Base-by-base conservation (phyloP, 345 rosid genomes). In the Eucalyptus shirleyi region DNA sequence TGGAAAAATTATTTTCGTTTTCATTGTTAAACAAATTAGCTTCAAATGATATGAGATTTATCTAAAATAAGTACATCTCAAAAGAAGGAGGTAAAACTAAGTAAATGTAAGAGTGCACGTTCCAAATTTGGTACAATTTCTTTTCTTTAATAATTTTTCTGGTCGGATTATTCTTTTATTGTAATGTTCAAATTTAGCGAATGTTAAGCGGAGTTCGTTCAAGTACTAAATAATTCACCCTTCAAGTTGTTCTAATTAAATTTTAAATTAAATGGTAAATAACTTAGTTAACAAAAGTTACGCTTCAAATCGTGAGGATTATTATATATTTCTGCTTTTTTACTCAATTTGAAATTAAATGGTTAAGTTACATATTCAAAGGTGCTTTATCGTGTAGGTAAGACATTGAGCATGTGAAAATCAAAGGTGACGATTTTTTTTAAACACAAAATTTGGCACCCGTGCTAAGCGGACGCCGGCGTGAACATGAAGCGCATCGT, bases 391-490 rank as follows among this genome's bases (percentile, higher is more conserved):
- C 62, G 30, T 56, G 62, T 56, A 23, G 62, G 24, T 0, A 24
- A 2, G 21, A 56, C 0, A 56, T 4, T 56, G 30, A 56, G 30
- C 62, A 56, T 56, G 62, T 56, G 14, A 56, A 10, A 56, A 24
- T 1, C 30, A 10, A 26, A 56, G 30, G 14, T 56, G 30, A 56
- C 62, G 0, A 56, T 9, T 56, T 56, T 56, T 53, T 53, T 53
- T 53, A 8, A 21, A 21, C 2, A 34, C 14, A 34, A 72, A 5
- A 34, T 9, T 72, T 72, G 44, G 44, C 44, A 72, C 24, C 24
- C 12, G 0, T 6, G 83, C 28, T 1, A 37, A 21, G 85, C 30
- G 24, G 28, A 11, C 3, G 5, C 42, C 0, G 28, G 47, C 47
- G 47, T 11, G 8, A 77, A 40, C 11, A 15, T 16, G 21, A 65